These are phyloP conservation scores for Arachis hypogaea DNA, from an alignment of 306 rosid species.

Conservation along the genomic window DNA sequence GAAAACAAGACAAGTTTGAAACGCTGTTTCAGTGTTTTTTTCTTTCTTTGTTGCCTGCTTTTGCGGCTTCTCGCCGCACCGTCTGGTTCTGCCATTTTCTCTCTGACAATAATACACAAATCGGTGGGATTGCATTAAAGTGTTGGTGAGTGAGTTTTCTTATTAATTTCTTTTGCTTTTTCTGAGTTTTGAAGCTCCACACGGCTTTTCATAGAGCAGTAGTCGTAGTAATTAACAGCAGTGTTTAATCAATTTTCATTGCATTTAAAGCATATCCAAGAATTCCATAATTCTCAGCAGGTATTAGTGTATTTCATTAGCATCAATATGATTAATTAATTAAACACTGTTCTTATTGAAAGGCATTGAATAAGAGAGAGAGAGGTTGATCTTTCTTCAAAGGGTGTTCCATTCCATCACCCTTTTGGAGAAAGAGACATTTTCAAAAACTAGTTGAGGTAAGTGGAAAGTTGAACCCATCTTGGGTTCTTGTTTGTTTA, in stretches of 20 bases:
- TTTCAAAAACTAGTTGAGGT: slow-evolving; percentile 39
- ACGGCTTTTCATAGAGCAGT: not conserved
- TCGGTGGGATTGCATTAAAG: slow-evolving; percentile 60
- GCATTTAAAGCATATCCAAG: slow-evolving; percentile 48
- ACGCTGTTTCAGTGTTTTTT: not conserved
- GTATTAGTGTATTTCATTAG: not conserved
- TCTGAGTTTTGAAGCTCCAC: slow-evolving; percentile 21
- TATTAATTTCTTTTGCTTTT: slow-evolving; percentile 24
- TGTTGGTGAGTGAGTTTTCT: not conserved
- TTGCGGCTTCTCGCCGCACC: slow-evolving; percentile 68
- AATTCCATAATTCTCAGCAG: not conserved
- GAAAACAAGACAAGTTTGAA: slow-evolving; percentile 1
- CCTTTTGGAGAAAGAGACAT: slow-evolving; percentile 56
- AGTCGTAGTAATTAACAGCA: not conserved
- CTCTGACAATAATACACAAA: slow-evolving; percentile 46
- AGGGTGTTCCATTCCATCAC: slow-evolving; percentile 19
- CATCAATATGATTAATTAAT: not conserved
- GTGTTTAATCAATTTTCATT: slow-evolving; percentile 6
- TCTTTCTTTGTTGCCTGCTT: slow-evolving; percentile 48
- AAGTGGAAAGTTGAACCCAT: slow-evolving; percentile 26
- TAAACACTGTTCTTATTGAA: not conserved
- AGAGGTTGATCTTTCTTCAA: slow-evolving; percentile 25
- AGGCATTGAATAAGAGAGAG: slow-evolving; percentile 5
- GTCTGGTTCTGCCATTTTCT: slow-evolving; percentile 53
- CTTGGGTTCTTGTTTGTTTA: slow-evolving; percentile 5